A percentile compares a stretch with the other conserved stretches of the same genome.
Evolutionary conservation across 352 stramenopile species (phyloP).

Genomic region (Pythium sp.): DNA sequence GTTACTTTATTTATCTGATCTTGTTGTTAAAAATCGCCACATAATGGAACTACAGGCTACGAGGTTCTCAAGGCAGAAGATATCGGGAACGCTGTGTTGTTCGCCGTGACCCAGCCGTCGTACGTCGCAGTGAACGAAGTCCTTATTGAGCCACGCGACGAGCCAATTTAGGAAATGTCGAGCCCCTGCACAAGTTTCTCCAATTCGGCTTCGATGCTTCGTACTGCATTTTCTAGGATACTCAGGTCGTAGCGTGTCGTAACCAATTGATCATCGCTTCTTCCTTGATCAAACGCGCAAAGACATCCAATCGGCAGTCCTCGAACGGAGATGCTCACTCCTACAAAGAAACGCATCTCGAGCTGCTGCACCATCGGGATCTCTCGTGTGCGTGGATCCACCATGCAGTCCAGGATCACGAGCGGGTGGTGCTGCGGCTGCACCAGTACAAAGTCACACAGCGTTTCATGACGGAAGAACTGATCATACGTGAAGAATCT

Average conservation of each 20-base stretch:
- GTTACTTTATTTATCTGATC: slow-evolving; percentile 5
- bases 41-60: slow-evolving; percentile 37
- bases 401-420: slow-evolving; percentile 43
- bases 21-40: slow-evolving; percentile 15
- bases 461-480: slow-evolving; percentile 42
- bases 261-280: slow-evolving; percentile 7
- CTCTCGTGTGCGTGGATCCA: slow-evolving; percentile 40
- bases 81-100: slow-evolving; percentile 84
- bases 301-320: slow-evolving; percentile 54
- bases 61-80: slow-evolving; percentile 82
- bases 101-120: slow-evolving; percentile 79
- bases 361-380: slow-evolving; percentile 62
- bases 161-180: slow-evolving; percentile 59
- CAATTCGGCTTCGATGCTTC: slow-evolving; percentile 43
- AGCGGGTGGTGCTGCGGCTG: slow-evolving; percentile 40
- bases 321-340: slow-evolving; percentile 42
- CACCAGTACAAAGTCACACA: slow-evolving; percentile 60
- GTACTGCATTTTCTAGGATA: slow-evolving; percentile 38
- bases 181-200: slow-evolving; percentile 44
- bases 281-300: slow-evolving; percentile 51
- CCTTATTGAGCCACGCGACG: slow-evolving; percentile 88
- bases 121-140: slow-evolving; percentile 91
- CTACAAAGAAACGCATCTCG: slow-evolving; percentile 49
- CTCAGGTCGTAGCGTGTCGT: slow-evolving; percentile 30
- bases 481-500: slow-evolving; percentile 24